A percentile compares a stretch with the other conserved stretches of the same genome.
Conservation (phyloP, 768 basidiomycete species). For the Phlebiopsis flavidoalba region DNA sequence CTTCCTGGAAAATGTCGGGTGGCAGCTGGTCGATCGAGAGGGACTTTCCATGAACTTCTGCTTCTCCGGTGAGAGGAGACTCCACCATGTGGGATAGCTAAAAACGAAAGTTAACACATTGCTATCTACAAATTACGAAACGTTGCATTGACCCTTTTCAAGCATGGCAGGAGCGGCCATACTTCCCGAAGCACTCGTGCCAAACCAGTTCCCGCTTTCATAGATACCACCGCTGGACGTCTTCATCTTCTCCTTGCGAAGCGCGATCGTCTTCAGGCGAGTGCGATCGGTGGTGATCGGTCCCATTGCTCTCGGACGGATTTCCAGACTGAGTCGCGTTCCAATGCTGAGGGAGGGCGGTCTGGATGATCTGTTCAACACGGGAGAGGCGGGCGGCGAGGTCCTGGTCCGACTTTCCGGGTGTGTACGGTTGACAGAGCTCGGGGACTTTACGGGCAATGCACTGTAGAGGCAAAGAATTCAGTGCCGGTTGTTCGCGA, state of each 20-base stretch:
- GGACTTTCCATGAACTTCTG: background rate
- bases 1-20: constrained; percentile 11
- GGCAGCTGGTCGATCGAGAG: constrained; percentile 13
- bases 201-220: constrained; percentile 84
- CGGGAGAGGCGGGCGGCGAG: constrained; percentile 67
- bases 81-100: constrained; percentile 50
- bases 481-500: background rate
- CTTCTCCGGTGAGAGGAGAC: constrained; percentile 13
- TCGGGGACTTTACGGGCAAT: constrained; percentile 84
- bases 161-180: constrained; percentile 75
- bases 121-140: background rate
- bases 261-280: constrained; percentile 64
- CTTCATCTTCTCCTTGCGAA: constrained; percentile 75
- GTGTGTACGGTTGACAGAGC: constrained; percentile 83
- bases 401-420: constrained; percentile 83
- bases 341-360: constrained; percentile 73
- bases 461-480: constrained; percentile 42
- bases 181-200: constrained; percentile 78
- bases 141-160: constrained; percentile 58
- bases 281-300: constrained; percentile 29
- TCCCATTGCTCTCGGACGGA: constrained; percentile 4
- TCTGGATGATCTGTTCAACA: constrained; percentile 77
- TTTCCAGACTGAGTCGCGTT: constrained; percentile 34
- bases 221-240: constrained; percentile 71
- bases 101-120: background rate